phyloP scores from a whole-genome alignment of 257 asterid species.

The Vinca minor region DNA sequence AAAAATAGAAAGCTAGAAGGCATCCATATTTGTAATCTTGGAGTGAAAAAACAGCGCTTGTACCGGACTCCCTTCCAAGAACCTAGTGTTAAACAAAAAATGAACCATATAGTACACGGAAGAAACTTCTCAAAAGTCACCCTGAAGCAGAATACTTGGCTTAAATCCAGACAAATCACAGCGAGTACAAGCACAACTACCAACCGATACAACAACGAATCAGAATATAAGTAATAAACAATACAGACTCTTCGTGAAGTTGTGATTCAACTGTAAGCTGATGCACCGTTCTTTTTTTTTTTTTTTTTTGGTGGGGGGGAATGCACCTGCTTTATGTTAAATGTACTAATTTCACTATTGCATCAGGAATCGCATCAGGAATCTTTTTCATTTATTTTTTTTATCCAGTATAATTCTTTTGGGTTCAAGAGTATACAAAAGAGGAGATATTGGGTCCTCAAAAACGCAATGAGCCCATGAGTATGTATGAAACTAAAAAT shows the following conservation, averaged over 20 bases:
- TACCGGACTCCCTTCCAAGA: neutral
- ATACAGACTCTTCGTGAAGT: neutral
- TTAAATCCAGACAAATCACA: neutral
- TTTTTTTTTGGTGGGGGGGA: no score
- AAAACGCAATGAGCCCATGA: no score
- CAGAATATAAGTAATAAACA: neutral
- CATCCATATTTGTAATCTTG: neutral
- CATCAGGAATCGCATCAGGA: neutral
- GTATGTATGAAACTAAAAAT: no score
- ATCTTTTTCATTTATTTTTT: neutral
- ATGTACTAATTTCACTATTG: neutral
- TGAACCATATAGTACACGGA: neutral
- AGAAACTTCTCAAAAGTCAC: no score
- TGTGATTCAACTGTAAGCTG: neutral
- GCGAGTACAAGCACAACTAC: neutral
- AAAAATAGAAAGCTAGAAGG: no score
- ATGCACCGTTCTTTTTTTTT: no score
- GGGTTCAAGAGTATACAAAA: no score
- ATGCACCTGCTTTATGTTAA: neutral
- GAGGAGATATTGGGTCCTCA: no score
- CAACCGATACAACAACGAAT: neutral
- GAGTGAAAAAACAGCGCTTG: neutral
- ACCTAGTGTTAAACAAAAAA: neutral
- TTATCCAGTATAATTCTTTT: no score
- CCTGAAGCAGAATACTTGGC: neutral